Evolutionary conservation across 768 basidiomycete species (phyloP).

Genomic region (Russula compacta): DNA sequence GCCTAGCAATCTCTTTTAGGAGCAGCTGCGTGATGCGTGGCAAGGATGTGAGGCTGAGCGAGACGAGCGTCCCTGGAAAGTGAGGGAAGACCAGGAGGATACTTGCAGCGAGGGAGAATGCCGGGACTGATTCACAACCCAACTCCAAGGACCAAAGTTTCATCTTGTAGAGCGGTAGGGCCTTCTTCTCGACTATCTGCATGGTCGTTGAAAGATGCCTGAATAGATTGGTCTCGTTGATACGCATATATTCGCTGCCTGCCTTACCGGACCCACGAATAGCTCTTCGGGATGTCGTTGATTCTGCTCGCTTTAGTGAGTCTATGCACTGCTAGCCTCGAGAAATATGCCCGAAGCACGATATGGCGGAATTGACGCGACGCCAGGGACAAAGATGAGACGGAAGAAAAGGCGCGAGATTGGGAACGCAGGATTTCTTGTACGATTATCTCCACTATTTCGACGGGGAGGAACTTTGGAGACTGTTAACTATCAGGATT

Average conservation of each 20-base stretch:
- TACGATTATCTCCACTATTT: constrained; percentile 25
- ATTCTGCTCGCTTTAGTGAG: constrained; percentile 14
- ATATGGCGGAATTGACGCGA: constrained; percentile 26
- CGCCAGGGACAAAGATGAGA: constrained; percentile 23
- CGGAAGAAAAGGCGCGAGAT: constrained; percentile 20
- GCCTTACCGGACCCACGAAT: constrained; percentile 25
- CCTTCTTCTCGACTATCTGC: constrained; percentile 10
- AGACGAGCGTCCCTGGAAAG: constrained; percentile 33
- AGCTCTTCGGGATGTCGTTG: constrained; percentile 20
- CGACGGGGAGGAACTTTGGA: constrained; percentile 16
- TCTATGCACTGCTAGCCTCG: constrained; percentile 16
- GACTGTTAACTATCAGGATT: not conserved
- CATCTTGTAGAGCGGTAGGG: constrained; percentile 2
- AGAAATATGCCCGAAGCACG: constrained; percentile 26
- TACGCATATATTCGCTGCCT: constrained; percentile 13
- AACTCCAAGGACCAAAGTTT: constrained; percentile 19
- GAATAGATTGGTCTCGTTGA: not conserved
- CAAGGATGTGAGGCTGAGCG: constrained; percentile 43
- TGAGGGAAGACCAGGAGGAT: constrained; percentile 18
- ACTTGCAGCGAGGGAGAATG: constrained; percentile 9
- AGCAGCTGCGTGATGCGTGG: constrained; percentile 47
- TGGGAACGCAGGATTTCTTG: constrained; percentile 16
- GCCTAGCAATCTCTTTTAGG: constrained; percentile 37
- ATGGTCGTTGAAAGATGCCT: constrained; percentile 18
- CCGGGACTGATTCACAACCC: constrained; percentile 12